These are phyloP conservation scores for Apiospora arundinis DNA, from an alignment of 2,329 filamentous ascomycete species.

Conservation along the genomic window DNA sequence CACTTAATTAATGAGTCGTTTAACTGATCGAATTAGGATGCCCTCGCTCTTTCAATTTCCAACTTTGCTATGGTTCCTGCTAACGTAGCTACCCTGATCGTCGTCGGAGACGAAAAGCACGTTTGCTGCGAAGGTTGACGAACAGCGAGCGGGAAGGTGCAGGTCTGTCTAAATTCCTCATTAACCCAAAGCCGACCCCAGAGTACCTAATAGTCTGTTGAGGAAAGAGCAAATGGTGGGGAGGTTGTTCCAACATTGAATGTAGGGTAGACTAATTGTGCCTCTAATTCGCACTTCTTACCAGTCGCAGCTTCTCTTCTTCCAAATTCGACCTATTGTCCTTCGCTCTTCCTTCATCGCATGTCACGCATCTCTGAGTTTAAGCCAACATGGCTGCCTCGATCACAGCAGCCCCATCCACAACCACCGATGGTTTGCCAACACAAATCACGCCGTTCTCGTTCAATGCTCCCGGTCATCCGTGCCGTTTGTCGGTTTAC, in stretches of 20 bases:
- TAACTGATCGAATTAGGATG: no score
- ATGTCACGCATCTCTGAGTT: no score
- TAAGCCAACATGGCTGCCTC: background rate
- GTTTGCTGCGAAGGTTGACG: background rate
- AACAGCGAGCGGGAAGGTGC: background rate
- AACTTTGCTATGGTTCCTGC: background rate
- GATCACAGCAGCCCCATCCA: background rate
- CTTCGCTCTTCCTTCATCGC: background rate
- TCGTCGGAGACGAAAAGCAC: background rate
- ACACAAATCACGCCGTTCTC: constrained; percentile 20
- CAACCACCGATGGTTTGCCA: background rate
- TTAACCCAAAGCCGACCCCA: background rate
- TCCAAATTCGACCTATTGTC: no score
- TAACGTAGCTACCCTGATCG: background rate
- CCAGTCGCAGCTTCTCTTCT: background rate
- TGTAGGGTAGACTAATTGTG: no score
- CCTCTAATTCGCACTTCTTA: no score
- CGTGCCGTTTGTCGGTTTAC: constrained; percentile 1
- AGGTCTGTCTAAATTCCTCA: background rate
- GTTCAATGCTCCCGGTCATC: background rate
- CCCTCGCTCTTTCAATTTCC: background rate
- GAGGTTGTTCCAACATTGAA: background rate
- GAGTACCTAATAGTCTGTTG: no score
- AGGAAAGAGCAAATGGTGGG: background rate
- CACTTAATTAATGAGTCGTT: no score